phyloP scores from a whole-genome alignment of 1,284 basidiomycete species.

The Athelia psychrophila region DNA sequence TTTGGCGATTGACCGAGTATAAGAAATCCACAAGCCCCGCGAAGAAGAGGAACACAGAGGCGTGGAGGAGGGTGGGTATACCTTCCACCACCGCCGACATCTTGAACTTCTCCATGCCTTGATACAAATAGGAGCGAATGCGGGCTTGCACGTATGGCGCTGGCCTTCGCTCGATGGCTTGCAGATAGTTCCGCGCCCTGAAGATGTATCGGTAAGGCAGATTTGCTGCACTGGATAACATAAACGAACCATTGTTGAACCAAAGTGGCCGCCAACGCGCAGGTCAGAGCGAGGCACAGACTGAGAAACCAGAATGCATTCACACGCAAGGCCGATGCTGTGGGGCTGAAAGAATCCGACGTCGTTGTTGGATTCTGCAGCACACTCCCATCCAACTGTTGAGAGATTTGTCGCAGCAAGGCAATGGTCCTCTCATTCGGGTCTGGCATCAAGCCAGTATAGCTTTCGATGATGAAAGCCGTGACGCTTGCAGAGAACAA shows the following conservation, averaged over 20 bases:
- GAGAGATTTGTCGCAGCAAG: conserved; percentile 32
- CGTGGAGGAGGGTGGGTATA: conserved; percentile 38
- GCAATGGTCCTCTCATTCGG: conserved; percentile 24
- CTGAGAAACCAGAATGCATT: conserved; percentile 15
- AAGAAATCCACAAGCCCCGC: conserved; percentile 36
- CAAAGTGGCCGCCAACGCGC: conserved; percentile 21
- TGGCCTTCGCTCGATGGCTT: conserved; percentile 28
- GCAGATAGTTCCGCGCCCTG: conserved; percentile 11
- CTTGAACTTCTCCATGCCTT: conserved; percentile 31
- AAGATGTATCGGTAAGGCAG: too few relatives aligned
- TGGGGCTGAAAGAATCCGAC: not conserved
- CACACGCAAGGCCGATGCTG: not conserved
- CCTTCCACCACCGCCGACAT: conserved; percentile 34
- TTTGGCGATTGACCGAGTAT: conserved; percentile 24
- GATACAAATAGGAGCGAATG: conserved; percentile 32
- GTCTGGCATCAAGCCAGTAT: conserved; percentile 31
- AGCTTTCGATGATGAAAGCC: conserved; percentile 42
- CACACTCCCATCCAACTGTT: conserved; percentile 20
- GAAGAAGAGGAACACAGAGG: conserved; percentile 35
- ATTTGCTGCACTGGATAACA: too few relatives aligned
- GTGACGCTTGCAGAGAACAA: conserved; percentile 44
- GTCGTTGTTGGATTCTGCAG: not conserved
- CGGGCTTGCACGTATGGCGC: conserved; percentile 28
- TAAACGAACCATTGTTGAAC: conserved; percentile 19
- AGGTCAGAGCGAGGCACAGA: conserved; percentile 18